phyloP scores from a whole-genome alignment of 768 basidiomycete genomes.

The Suillus variegatus region DNA sequence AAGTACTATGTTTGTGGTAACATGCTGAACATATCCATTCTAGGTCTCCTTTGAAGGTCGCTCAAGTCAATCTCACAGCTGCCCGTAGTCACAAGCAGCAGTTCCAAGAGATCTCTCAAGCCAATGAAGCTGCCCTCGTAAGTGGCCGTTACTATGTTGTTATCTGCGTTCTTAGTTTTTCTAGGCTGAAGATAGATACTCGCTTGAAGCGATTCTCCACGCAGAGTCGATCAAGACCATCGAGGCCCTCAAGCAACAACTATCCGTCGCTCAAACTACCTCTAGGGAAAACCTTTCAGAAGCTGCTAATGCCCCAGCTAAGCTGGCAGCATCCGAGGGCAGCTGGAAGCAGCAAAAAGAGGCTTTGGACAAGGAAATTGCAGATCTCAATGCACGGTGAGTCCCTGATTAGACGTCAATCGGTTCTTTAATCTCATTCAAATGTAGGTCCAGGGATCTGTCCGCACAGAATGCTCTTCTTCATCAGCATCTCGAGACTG shows the following conservation, averaged over 20 bases:
- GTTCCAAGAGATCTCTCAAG: conserved; percentile 83
- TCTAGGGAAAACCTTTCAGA: conserved; percentile 60
- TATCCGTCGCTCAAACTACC: conserved; percentile 50
- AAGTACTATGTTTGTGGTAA: not conserved
- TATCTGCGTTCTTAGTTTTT: conserved; percentile 2
- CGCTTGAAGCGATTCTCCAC: conserved; percentile 80
- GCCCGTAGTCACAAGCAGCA: conserved; percentile 77
- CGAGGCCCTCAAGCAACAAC: conserved; percentile 62
- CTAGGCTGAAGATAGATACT: conserved; percentile 76
- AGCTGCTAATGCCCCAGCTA: conserved; percentile 75
- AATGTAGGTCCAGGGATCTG: conserved; percentile 67
- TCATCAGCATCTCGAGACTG: conserved; percentile 82
- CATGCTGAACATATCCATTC: conserved; percentile 2
- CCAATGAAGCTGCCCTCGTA: conserved; percentile 78
- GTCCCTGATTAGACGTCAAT: conserved; percentile 13
- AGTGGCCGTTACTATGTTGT: conserved; percentile 9
- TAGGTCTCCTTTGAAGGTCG: conserved; percentile 74
- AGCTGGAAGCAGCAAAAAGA: conserved; percentile 85
- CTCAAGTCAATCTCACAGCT: conserved; percentile 72
- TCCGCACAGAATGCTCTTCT: conserved; percentile 73
- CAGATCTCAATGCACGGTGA: conserved; percentile 71
- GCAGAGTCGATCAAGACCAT: conserved; percentile 81
- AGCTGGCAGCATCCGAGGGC: conserved; percentile 65
- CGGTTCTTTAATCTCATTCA: not conserved
- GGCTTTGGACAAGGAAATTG: conserved; percentile 74